Percentiles rank a stretch among this genome's conserved stretches.
Conservation (phyloP, 2,329 filamentous ascomycete genomes). For the Alternaria longipes region DNA sequence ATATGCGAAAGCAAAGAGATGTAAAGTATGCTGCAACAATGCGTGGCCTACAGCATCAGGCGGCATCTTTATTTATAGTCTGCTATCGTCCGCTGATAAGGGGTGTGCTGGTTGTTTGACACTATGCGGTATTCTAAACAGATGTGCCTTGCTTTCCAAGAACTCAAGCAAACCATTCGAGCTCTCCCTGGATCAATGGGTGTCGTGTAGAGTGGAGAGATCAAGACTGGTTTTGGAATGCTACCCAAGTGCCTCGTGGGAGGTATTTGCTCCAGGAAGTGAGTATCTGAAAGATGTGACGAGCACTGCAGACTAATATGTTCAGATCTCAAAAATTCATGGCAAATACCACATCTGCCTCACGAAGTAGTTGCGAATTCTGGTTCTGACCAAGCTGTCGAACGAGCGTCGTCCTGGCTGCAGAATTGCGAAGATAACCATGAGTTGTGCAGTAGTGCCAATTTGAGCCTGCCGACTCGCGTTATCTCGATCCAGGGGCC, state of each 20-base stretch:
- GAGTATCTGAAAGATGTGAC: background rate
- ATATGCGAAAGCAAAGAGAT: conserved; percentile 8
- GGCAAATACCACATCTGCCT: background rate
- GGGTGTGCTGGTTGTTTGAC: conserved; percentile 15
- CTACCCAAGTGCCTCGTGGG: conserved; percentile 1
- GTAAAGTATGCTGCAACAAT: background rate
- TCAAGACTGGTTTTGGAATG: conserved; percentile 1
- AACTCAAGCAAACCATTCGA: background rate
- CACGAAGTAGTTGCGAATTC: background rate
- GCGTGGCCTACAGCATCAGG: too few relatives aligned
- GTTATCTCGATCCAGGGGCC: conserved; percentile 5
- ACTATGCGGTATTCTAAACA: background rate
- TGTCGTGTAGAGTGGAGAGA: background rate
- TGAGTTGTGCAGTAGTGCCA: background rate
- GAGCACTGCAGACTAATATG: background rate
- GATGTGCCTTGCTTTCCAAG: background rate
- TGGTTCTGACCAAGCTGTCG: background rate
- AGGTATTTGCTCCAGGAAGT: background rate
- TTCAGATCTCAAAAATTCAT: background rate
- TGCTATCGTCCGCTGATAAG: background rate
- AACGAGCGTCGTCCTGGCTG: background rate
- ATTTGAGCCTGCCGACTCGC: conserved; percentile 1
- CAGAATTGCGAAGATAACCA: background rate
- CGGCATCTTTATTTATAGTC: too few relatives aligned
- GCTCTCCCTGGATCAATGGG: background rate